Evolutionary conservation across 1,284 basidiomycete genomes (phyloP).

Genomic region (Ceratobasidium sp.): DNA sequence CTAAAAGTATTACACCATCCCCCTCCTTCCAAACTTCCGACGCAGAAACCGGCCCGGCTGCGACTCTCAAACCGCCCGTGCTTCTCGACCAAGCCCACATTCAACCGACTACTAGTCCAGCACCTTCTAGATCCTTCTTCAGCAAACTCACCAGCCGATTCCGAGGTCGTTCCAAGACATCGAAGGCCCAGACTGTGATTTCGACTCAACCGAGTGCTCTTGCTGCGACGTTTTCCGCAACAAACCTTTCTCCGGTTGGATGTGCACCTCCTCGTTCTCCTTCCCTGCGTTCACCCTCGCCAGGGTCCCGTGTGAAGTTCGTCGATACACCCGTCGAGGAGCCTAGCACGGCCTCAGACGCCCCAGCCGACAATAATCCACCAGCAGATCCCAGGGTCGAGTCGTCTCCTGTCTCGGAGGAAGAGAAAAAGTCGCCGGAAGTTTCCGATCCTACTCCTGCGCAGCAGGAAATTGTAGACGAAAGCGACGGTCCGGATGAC

Average conservation of each 20-base stretch:
- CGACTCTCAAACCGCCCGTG: neutral
- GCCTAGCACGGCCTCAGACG: neutral
- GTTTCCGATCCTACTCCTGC: neutral
- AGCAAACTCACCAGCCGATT: slow-evolving; percentile 43
- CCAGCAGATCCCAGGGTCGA: neutral
- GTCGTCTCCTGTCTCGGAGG: neutral
- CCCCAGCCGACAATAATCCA: neutral
- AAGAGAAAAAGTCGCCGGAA: neutral
- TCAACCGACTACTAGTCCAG: slow-evolving; percentile 14
- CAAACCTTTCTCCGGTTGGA: slow-evolving; percentile 18
- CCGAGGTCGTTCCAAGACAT: slow-evolving; percentile 29
- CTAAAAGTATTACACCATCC: slow-evolving; percentile 20
- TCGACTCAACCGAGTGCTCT: slow-evolving; percentile 1
- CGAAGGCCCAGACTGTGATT: neutral
- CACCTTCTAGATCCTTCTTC: slow-evolving; percentile 32
- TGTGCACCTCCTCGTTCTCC: slow-evolving; percentile 18
- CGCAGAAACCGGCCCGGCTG: neutral
- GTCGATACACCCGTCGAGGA: slow-evolving; percentile 15
- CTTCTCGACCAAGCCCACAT: neutral
- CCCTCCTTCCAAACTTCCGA: neutral
- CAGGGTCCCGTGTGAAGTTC: slow-evolving; percentile 38
- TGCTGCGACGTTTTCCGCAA: slow-evolving; percentile 4
- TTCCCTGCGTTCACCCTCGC: slow-evolving; percentile 38
- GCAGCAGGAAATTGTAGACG: slow-evolving; percentile 9
- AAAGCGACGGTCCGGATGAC: slow-evolving; percentile 1